Conservation (phyloP, 306 rosid genomes). For the Prunus fruticosa region DNA sequence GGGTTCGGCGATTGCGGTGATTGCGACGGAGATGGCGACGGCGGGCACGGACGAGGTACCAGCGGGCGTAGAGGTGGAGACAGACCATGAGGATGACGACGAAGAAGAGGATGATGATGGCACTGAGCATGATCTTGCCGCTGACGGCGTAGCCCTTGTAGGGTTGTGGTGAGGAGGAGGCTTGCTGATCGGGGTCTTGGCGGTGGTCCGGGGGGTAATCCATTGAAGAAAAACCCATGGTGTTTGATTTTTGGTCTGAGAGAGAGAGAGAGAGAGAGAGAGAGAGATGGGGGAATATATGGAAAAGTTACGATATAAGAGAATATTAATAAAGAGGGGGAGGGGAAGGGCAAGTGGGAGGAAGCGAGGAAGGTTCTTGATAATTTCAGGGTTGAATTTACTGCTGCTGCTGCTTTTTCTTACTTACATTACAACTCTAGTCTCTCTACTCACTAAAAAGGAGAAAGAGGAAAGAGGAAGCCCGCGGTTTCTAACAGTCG, state of each 20-base stretch:
- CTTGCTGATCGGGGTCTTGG: too few species aligned
- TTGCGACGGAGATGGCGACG: conserved; percentile 29
- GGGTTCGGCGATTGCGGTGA: conserved; percentile 33
- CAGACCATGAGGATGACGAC: conserved; percentile 52
- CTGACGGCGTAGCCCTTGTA: conserved; percentile 24
- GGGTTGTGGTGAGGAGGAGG: rapidly evolving
- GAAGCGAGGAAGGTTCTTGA: conserved; percentile 26
- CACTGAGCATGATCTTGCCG: conserved; percentile 58
- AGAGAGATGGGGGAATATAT: too few species aligned
- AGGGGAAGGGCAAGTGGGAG: neutral
- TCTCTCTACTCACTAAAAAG: neutral
- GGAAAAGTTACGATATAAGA: neutral
- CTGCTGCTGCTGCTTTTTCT: neutral
- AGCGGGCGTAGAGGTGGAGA: conserved; percentile 60
- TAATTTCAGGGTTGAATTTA: neutral
- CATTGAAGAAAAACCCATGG: neutral
- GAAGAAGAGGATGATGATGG: conserved; percentile 48
- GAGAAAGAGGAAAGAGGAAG: neutral
- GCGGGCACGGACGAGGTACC: conserved; percentile 42
- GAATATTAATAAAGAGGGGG: neutral
- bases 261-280: too few species aligned
- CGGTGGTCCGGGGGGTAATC: too few species aligned
- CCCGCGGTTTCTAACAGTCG: conserved; percentile 1
- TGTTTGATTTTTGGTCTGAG: neutral
- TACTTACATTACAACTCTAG: neutral